Evolutionary conservation across 2,329 filamentous ascomycete genomes (phyloP), one percentile per base, ranked within the genome.

Genomic region (Nothophaeocryptopus gaeumannii): DNA sequence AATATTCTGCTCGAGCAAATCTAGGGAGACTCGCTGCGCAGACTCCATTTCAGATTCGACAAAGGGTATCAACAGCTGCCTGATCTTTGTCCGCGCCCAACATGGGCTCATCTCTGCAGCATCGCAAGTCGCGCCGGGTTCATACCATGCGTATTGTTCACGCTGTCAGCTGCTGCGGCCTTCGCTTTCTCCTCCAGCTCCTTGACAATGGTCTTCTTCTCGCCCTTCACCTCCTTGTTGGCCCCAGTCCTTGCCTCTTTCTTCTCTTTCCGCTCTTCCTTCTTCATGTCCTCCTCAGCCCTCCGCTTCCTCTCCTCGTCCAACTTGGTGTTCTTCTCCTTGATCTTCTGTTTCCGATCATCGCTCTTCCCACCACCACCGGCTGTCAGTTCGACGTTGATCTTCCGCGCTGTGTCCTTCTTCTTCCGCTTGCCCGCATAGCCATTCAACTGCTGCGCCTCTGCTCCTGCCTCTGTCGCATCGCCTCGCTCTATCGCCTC

Each of bases 301-400:
- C 74, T 70, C 38, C 79, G 73, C 50, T 78, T 74, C 48, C 83
- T 76, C 71, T 86, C 77, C 57, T 84, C 89, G 59, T 88, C 81
- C 42, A 96, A 78, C 73, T 91, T 92, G 63, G 80, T 76, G 74
- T 97, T 96, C 80, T 96, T 96, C 50, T 79, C 79, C 63, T 81
- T 78, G 69, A 97, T 89, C 74, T 91, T 93, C 50, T 84, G 79
- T 65, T 80, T 82, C 56, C 92, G 79, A 49, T 78, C 73, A 57
- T 83, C 78, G 39, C 82, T 88, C 69, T 90, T 95, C 54, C 85
- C 92, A 35, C 91, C 91, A 44, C 79, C 79, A 33, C 91, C 91
- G 51, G 88, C 91, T 80, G 90, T 96, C 59, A 97, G 73, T 73
- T 96, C 92, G 20, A 96, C 88, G 67, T 96, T 96, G 63, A 97